Conservation (phyloP, 2,329 filamentous ascomycete genomes). For the Paecilomyces sp. region DNA sequence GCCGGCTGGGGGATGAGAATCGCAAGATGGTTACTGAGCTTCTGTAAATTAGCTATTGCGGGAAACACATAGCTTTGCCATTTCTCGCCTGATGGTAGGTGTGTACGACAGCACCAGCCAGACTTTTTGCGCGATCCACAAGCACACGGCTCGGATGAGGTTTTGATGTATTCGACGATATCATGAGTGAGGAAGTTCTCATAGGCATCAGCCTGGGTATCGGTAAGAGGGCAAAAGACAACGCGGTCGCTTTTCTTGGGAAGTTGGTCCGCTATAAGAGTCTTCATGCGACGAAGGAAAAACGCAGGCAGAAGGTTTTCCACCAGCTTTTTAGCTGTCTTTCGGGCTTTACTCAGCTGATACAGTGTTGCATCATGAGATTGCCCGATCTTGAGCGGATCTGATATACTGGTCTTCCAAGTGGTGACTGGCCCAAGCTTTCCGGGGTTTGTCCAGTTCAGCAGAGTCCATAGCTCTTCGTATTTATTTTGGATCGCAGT, state of each 20-base stretch:
- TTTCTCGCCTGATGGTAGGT: slow-evolving; percentile 53
- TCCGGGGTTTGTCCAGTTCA: slow-evolving; percentile 95
- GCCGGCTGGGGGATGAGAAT: slow-evolving; percentile 65
- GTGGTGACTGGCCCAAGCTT: slow-evolving; percentile 58
- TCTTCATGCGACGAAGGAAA: slow-evolving; percentile 89
- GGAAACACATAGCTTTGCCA: slow-evolving; percentile 83
- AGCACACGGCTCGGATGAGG: slow-evolving; percentile 59
- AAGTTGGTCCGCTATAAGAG: slow-evolving; percentile 81
- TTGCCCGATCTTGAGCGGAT: slow-evolving; percentile 78
- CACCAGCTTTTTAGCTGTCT: slow-evolving; percentile 76
- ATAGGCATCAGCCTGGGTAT: slow-evolving; percentile 74
- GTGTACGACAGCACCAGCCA: slow-evolving; percentile 72
- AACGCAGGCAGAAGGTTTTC: slow-evolving; percentile 81
- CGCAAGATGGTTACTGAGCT: slow-evolving; percentile 87
- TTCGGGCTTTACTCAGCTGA: slow-evolving; percentile 73
- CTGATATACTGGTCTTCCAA: slow-evolving; percentile 72
- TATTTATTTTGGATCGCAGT: slow-evolving; percentile 98
- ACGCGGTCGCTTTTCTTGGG: slow-evolving; percentile 92
- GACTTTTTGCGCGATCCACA: slow-evolving; percentile 63
- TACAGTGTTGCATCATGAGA: slow-evolving; percentile 82
- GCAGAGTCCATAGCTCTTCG: slow-evolving; percentile 88
- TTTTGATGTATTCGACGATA: slow-evolving; percentile 61
- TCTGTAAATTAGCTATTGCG: slow-evolving; percentile 72
- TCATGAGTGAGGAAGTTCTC: slow-evolving; percentile 70
- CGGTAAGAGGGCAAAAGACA: slow-evolving; percentile 87